phyloP scores from a whole-genome alignment of 164 flowering plant genomes.

The Kingdonia uniflora region DNA sequence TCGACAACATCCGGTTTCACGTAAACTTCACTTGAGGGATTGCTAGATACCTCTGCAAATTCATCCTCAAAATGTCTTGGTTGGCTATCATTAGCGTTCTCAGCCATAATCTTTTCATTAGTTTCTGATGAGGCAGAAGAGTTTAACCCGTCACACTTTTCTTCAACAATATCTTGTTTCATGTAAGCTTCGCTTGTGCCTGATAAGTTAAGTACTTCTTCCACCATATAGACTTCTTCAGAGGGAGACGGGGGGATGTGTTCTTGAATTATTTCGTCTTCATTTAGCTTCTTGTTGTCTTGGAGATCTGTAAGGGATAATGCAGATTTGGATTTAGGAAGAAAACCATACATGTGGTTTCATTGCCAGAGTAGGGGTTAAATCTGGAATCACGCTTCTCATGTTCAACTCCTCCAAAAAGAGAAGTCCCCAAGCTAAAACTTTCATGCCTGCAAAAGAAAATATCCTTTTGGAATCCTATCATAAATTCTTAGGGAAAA shows the following conservation, averaged over 20 bases:
- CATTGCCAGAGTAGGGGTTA: constrained; percentile 48
- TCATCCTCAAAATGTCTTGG: no score
- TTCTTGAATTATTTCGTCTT: constrained; percentile 29
- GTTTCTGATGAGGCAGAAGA: no score
- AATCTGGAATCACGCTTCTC: constrained; percentile 29
- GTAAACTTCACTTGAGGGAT: constrained; percentile 12
- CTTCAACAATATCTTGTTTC: no score
- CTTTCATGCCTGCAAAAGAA: constrained; percentile 65
- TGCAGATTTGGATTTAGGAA: constrained; percentile 50
- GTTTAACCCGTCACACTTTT: no score
- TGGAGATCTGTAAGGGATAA: constrained; percentile 43
- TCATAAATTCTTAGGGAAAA: constrained; percentile 38
- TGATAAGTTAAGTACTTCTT: no score
- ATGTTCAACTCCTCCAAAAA: constrained; percentile 16
- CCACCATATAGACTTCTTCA: no score
- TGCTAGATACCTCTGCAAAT: no score
- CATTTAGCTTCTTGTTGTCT: constrained; percentile 28
- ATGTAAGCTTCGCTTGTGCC: no score
- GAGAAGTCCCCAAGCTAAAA: constrained; percentile 53
- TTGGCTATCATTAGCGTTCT: no score
- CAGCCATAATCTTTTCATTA: no score
- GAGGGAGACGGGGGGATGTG: constrained; percentile 10
- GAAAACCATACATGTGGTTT: constrained; percentile 47
- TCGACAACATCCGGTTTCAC: constrained; percentile 19
- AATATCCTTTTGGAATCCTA: constrained; percentile 39